Evolutionary conservation across 257 asterid species (phyloP), one percentile per base, ranked within the genome.

Genomic region (Plantago major): DNA sequence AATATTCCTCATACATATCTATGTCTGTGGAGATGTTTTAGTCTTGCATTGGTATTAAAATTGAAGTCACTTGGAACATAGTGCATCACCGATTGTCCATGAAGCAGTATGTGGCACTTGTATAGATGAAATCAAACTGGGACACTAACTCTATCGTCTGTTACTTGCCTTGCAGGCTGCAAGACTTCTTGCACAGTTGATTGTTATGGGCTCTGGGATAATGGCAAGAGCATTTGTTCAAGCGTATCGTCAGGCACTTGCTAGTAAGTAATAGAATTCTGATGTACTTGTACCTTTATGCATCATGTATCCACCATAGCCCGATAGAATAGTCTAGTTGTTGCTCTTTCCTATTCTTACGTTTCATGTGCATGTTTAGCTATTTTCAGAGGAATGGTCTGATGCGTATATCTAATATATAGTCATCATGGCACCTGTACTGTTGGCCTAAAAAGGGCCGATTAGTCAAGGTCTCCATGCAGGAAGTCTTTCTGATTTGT

Each of bases 161-260:
- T 33, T 7, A 33, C 7, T 33, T 33, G 5, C 6, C 8, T 60
- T 71, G 74, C 74, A 85, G 94, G 87, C 92, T 64, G 79, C 84
- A 15, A 80, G 59, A 72, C 45, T 85, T 76, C 68, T 85, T 68
- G 94, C 90, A 55, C 73, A 85, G 69, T 73, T 85, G 79, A 52
- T 85, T 70, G 51, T 85, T 22, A 55, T 82, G 84, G 89, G 94
- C 46, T 76, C 85, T 59, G 90, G 87, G 42, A 64, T 85, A 64
- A 67, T 85, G 87, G 72, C 68, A 10, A 78, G 94, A 70, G 84
- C 94, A 6, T 72, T 85, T 54, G 79, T 71, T 55, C 94, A 85
- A 73, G 94, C 94, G 55, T 85, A 85, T 78, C 94, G 94, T 37
- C 85, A 85, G 65, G 94, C 94, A 33, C 81, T 85, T 62, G 76